Evolutionary conservation across 192 early-diverging fungal genomes (phyloP).

Genomic region (Mortierella hygrophila): DNA sequence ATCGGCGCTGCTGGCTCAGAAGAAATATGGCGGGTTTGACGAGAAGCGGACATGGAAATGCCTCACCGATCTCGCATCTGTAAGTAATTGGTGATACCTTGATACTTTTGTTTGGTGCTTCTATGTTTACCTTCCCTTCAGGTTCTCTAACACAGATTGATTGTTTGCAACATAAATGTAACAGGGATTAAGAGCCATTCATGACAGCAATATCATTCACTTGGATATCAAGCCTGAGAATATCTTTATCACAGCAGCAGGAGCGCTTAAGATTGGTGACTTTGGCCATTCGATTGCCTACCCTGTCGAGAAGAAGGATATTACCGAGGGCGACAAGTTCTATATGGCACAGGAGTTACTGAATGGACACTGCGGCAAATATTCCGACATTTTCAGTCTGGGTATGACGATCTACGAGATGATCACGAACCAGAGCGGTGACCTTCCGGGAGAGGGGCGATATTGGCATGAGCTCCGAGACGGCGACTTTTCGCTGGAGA

Average conservation of each 20-base stretch:
- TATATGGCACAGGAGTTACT: slow-evolving; percentile 95
- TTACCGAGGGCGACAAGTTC: slow-evolving; percentile 89
- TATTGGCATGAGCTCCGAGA: slow-evolving; percentile 89
- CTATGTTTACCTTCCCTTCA: neutral
- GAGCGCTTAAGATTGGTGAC: slow-evolving; percentile 88
- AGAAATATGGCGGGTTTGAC: slow-evolving; percentile 54
- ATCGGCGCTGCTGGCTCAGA: slow-evolving; percentile 34
- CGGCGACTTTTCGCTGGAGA: slow-evolving; percentile 68
- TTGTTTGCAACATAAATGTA: slow-evolving; percentile 29
- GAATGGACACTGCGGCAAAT: slow-evolving; percentile 73
- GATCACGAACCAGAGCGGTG: slow-evolving; percentile 72
- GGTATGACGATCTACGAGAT: slow-evolving; percentile 94
- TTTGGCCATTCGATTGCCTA: slow-evolving; percentile 85
- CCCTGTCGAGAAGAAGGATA: slow-evolving; percentile 71
- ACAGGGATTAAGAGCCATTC: slow-evolving; percentile 80
- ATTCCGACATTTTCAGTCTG: slow-evolving; percentile 94
- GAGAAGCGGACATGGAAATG: slow-evolving; percentile 84
- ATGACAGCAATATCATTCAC: slow-evolving; percentile 80
- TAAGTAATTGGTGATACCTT: slow-evolving; percentile 25
- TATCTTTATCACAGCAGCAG: slow-evolving; percentile 77
- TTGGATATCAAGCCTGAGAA: slow-evolving; percentile 94
- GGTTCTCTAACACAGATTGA: neutral
- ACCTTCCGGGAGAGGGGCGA: slow-evolving; percentile 89
- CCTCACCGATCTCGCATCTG: slow-evolving; percentile 68
- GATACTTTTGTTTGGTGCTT: neutral